phyloP scores from a whole-genome alignment of 768 basidiomycete species.

The button mushroom (Agaricus bisporus) region DNA sequence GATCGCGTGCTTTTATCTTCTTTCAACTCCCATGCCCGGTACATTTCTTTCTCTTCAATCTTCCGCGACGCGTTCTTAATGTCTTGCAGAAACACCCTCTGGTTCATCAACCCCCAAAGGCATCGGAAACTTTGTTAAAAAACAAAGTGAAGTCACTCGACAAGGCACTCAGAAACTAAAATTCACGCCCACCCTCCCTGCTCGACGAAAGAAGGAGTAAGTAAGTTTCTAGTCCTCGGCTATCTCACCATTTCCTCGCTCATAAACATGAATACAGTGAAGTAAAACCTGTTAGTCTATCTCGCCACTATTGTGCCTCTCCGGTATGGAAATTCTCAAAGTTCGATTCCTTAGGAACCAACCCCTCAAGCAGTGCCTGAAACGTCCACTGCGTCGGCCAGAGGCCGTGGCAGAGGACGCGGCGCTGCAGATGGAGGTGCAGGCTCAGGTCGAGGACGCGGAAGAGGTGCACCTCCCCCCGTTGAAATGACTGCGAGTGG shows the following conservation, averaged over 20 bases:
- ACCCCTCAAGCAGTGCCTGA: slow-evolving; percentile 24
- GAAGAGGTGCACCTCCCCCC: slow-evolving; percentile 45
- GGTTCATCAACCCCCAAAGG: slow-evolving; percentile 42
- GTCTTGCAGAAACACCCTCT: slow-evolving; percentile 21
- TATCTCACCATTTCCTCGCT: slow-evolving; percentile 1
- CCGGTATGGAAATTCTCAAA: slow-evolving; percentile 6
- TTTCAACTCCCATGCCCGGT: slow-evolving; percentile 21
- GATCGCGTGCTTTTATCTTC: slow-evolving; percentile 8
- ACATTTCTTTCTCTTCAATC: slow-evolving; percentile 5
- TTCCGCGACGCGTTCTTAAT: slow-evolving; percentile 5
- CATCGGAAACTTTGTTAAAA: slow-evolving; percentile 72
- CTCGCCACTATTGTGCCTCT: neutral
- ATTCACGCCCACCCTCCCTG: slow-evolving; percentile 71
- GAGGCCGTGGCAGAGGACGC: slow-evolving; percentile 41
- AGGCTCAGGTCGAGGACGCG: slow-evolving; percentile 42
- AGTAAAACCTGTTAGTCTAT: slow-evolving; percentile 51
- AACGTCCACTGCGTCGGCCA: slow-evolving; percentile 28
- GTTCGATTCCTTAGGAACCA: slow-evolving; percentile 37
- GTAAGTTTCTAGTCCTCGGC: slow-evolving; percentile 23
- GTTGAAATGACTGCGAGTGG: slow-evolving; percentile 81
- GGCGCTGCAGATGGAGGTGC: slow-evolving; percentile 30
- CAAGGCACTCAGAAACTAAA: slow-evolving; percentile 74
- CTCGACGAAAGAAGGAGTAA: slow-evolving; percentile 77
- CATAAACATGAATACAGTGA: slow-evolving; percentile 35
- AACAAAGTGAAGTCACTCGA: slow-evolving; percentile 63